phyloP scores from a whole-genome alignment of 2,329 filamentous ascomycete genomes.

The Proliferodiscus dingleyae region DNA sequence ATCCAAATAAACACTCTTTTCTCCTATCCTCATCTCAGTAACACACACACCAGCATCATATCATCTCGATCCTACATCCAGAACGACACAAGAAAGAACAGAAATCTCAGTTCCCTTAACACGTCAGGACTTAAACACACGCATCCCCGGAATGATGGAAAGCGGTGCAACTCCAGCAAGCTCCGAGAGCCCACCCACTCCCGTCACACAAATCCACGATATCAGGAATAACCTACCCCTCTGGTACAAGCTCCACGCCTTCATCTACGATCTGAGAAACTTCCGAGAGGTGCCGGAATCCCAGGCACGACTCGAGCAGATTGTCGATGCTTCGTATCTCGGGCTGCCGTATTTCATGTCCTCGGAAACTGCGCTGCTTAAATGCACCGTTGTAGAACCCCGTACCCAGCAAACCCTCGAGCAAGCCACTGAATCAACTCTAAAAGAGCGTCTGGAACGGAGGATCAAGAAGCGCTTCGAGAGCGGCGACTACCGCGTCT shows the following conservation, averaged over 20 bases:
- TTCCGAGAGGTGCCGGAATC: slow-evolving; percentile 5
- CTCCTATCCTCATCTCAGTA: no score
- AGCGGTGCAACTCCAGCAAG: no score
- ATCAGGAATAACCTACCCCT: not conserved
- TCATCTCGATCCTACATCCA: no score
- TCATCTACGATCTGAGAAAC: slow-evolving; percentile 14
- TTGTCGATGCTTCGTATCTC: slow-evolving; percentile 12
- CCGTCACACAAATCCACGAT: no score
- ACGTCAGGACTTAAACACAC: no score
- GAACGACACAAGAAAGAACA: no score
- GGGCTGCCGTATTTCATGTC: slow-evolving; percentile 10
- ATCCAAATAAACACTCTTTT: no score
- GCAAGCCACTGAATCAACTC: slow-evolving; percentile 17
- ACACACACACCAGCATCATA: no score
- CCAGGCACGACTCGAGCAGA: slow-evolving; percentile 9
- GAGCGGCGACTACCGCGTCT: slow-evolving; percentile 30
- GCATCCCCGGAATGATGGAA: no score
- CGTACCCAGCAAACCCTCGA: slow-evolving; percentile 15
- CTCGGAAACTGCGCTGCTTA: slow-evolving; percentile 5
- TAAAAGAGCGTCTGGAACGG: slow-evolving; percentile 24
- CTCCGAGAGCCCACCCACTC: no score
- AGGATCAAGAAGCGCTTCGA: slow-evolving; percentile 29
- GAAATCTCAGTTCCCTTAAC: no score
- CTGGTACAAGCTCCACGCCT: slow-evolving; percentile 14
- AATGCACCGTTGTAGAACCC: slow-evolving; percentile 1